Evolutionary conservation across 257 asterid genomes (phyloP).

Genomic region (Cynanchum wilfordii): DNA sequence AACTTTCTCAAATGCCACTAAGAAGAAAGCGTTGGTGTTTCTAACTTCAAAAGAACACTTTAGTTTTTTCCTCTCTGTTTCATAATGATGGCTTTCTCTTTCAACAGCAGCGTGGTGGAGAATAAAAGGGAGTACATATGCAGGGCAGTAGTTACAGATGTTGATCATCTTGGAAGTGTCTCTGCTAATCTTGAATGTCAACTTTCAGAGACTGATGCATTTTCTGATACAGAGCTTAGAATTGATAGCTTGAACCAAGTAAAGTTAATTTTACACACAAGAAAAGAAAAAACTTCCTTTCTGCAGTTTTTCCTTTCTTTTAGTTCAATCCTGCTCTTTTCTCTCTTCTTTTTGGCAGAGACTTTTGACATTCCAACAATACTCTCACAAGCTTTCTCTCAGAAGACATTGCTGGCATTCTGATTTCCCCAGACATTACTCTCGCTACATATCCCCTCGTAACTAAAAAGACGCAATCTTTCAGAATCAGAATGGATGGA

Average conservation of each 20-base stretch:
- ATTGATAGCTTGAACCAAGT: conserved; percentile 48
- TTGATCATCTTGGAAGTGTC: conserved; percentile 66
- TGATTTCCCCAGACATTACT: conserved; percentile 31
- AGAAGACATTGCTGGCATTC: conserved; percentile 34
- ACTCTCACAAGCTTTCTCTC: conserved; percentile 40
- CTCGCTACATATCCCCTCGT: conserved; percentile 50
- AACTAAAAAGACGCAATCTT: not conserved
- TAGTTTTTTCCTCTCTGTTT: no score
- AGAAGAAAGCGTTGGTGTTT: conserved; percentile 36
- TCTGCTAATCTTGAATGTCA: conserved; percentile 49
- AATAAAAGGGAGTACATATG: conserved; percentile 51
- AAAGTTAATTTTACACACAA: not conserved
- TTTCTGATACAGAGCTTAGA: conserved; percentile 39
- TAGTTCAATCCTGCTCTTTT: not conserved
- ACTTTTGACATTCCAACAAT: conserved; percentile 44
- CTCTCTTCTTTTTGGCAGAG: conserved; percentile 40
- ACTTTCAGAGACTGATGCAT: conserved; percentile 26
- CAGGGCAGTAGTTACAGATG: conserved; percentile 47
- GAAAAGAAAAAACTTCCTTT: no score
- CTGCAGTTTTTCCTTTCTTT: not conserved
- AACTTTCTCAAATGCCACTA: conserved; percentile 36
- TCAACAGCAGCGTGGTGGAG: conserved; percentile 47
- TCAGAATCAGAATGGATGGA: not conserved
- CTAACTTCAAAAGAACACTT: no score
- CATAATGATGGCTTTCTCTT: not conserved